A percentile compares a stretch with the other conserved stretches of the same genome.
Evolutionary conservation across 495 filamentous ascomycete species (phyloP).

Genomic region (Neurospora terricola): DNA sequence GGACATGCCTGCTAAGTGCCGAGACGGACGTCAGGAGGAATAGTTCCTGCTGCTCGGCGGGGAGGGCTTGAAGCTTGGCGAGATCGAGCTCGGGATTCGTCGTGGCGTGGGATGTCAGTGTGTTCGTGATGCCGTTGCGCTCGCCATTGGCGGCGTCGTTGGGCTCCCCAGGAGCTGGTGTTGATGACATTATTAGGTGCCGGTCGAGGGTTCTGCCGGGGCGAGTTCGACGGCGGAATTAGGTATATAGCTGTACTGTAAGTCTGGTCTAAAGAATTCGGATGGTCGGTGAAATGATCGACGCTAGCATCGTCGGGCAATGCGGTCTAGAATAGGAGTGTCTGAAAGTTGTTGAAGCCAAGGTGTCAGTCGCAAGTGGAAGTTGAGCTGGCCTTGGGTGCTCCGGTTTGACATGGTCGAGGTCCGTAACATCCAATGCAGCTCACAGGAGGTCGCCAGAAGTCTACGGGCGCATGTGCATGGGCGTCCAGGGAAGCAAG

Average conservation of each 20-base stretch:
- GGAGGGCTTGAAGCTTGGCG: slow-evolving; percentile 75
- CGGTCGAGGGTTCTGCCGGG: neutral
- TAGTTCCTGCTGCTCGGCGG: slow-evolving; percentile 91
- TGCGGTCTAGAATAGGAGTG: neutral
- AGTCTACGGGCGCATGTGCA: neutral
- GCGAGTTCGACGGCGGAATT: neutral
- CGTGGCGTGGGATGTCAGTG: slow-evolving; percentile 22
- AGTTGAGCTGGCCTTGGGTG: neutral
- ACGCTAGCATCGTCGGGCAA: neutral
- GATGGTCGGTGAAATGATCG: neutral
- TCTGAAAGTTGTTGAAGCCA: neutral
- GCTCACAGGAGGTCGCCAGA: neutral
- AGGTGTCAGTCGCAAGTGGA: neutral
- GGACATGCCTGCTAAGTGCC: slow-evolving; percentile 71
- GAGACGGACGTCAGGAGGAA: slow-evolving; percentile 85
- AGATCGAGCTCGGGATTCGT: slow-evolving; percentile 67
- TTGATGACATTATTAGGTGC: slow-evolving; percentile 7
- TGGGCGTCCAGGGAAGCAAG: neutral
- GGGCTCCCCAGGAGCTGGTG: slow-evolving; percentile 12
- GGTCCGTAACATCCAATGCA: neutral
- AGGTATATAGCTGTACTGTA: neutral
- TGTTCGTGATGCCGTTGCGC: slow-evolving; percentile 5
- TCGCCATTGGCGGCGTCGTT: slow-evolving; percentile 14
- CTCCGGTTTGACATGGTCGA: neutral
- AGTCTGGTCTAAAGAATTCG: neutral